Evolutionary conservation across 2,329 filamentous ascomycete genomes (phyloP), one percentile per base, ranked within the genome.

Genomic region (Didymella keratinophila): DNA sequence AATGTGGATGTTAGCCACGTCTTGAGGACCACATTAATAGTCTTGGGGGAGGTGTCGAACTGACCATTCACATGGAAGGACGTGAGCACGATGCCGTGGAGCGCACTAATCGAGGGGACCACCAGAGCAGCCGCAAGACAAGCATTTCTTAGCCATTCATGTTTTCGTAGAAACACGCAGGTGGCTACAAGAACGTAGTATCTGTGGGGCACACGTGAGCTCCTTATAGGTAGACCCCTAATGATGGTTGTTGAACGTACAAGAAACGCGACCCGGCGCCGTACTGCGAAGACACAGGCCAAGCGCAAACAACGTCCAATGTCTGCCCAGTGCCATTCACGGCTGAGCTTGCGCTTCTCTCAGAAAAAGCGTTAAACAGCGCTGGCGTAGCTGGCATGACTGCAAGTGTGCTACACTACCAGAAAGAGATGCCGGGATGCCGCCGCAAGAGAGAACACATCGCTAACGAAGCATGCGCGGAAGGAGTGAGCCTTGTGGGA

Each of bases 51-150:
- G 45, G n/a, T 32, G 11, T 20, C 14, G 16, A 52, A 69, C 84
- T 76, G 65, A 87, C 87, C 79, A 56, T 85, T 77, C n/a, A 82
- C 78, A 68, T 90, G 87, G 11, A 87, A 64, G 3, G 81, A 79
- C 0, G 86, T 83, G 7, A 90, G 79, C 12, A 87, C 84, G 63
- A 90, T 85, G 27, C 80, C 85, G 61, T 90, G 88, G 4, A 89
- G 69, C 8, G 87, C 85, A 30, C 87, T 86, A 5, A 89, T 83
- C 10, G 86, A 85, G 0, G 88, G 87, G 42, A 90, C 79, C 88
- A 76, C 4, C 84, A 87, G 14, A 7, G 67, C 68, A 18, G 85
- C 87, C 7, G 87, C 87, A 34, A 90, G 75, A 69, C 85, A 88
- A 11, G 87, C 85, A 64, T 85, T 85, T 51, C 83, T 81, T 4